Conservation (phyloP, 2,329 filamentous ascomycete species). For the Xylariaceae sp. region DNA sequence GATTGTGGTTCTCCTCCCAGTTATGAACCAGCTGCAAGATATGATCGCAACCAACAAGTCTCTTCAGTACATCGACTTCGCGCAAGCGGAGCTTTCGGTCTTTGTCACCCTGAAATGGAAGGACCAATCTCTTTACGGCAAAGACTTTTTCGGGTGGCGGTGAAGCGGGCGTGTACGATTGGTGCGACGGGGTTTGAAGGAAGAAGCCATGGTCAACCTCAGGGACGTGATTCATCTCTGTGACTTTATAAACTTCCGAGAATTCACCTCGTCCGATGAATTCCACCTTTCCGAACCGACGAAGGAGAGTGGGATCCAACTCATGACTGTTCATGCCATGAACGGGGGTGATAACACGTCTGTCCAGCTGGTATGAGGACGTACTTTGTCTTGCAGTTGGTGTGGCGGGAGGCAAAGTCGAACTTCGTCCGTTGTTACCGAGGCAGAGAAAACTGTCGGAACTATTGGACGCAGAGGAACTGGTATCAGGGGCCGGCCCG, state of each 20-base stretch:
- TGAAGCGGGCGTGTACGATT: constrained; percentile 46
- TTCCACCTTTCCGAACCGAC: constrained; percentile 75
- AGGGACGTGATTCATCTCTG: constrained; percentile 36
- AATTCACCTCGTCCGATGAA: constrained; percentile 85
- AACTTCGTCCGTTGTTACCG: constrained; percentile 28
- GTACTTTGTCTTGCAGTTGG: constrained; percentile 63
- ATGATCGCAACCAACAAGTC: constrained; percentile 76
- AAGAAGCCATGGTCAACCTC: constrained; percentile 40
- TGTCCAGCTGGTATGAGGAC: constrained; percentile 51
- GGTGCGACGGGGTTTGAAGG: constrained; percentile 42
- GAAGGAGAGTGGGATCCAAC: constrained; percentile 66
- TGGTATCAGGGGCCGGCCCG: constrained; percentile 71
- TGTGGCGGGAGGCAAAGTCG: constrained; percentile 66
- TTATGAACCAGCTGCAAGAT: constrained; percentile 76
- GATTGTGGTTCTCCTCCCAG: constrained; percentile 79
- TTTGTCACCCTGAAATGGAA: constrained; percentile 68
- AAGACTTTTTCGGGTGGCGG: constrained; percentile 59
- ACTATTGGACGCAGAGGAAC: constrained; percentile 70
- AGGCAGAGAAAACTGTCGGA: constrained; percentile 36
- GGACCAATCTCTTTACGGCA: constrained; percentile 89
- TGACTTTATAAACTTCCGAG: constrained; percentile 82
- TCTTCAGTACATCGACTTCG: constrained; percentile 73
- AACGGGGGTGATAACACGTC: constrained; percentile 61
- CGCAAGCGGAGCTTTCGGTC: constrained; percentile 80
- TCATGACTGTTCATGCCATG: constrained; percentile 65